These are phyloP conservation scores for Starmerella scarabaei DNA, from an alignment of 805 yeast species.

Conservation along the genomic window DNA sequence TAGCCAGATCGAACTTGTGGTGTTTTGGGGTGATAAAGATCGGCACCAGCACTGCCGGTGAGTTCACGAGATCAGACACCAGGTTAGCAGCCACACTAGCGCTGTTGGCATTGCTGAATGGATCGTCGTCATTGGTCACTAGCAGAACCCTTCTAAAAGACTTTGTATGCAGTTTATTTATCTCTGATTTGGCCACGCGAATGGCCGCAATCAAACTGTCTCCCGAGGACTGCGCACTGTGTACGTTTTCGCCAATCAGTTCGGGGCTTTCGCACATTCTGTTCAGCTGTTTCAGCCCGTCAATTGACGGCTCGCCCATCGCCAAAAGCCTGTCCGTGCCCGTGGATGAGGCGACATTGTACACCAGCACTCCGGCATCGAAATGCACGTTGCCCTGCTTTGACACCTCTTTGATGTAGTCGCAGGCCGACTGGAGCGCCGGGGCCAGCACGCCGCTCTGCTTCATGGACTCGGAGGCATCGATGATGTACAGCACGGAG, in stretches of 20 bases:
- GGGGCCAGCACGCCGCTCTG: conserved; percentile 11
- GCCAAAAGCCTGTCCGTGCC: conserved; percentile 11
- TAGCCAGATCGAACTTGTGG: conserved; percentile 9
- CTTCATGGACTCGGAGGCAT: conserved; percentile 27
- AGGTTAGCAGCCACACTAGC: conserved; percentile 24
- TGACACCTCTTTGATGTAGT: conserved; percentile 52
- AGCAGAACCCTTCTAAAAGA: conserved; percentile 14
- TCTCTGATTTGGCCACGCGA: conserved; percentile 8
- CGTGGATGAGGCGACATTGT: conserved; percentile 26
- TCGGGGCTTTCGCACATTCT: conserved; percentile 8
- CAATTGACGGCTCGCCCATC: conserved; percentile 14
- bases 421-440: conserved; percentile 41
- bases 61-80: conserved; percentile 16
- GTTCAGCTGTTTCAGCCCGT: conserved; percentile 14
- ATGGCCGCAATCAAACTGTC: conserved; percentile 6
- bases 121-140: conserved; percentile 19
- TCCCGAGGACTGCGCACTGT: conserved; percentile 3
- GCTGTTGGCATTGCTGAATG: conserved; percentile 15
- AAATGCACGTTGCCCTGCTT: conserved; percentile 48
- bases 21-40: conserved; percentile 9
- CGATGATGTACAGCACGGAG: conserved; percentile 29
- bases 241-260: background rate
- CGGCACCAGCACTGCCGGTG: conserved; percentile 16
- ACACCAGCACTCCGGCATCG: conserved; percentile 61
- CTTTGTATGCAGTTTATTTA: conserved; percentile 13